These are phyloP conservation scores for Vitis cinerea DNA, from an alignment of 164 flowering plant genomes.

Conservation along the genomic window DNA sequence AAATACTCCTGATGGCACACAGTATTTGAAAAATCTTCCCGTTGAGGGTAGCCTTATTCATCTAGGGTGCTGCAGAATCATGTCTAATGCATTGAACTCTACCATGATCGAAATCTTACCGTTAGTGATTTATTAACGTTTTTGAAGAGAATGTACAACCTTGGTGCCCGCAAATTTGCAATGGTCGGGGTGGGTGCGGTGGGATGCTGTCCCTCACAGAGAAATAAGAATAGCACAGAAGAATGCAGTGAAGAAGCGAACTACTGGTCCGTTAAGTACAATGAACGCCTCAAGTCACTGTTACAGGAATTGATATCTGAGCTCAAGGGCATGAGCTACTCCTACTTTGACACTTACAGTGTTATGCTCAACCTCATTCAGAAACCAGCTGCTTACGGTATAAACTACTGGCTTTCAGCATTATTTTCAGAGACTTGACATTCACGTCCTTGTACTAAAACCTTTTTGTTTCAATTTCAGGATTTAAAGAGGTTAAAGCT, in stretches of 20 bases:
- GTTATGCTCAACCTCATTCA: conserved; percentile 41
- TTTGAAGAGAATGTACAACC: conserved; percentile 46
- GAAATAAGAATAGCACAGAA: conserved; percentile 36
- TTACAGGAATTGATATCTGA: conserved; percentile 43
- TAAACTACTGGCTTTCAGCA: background rate
- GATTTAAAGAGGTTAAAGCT: conserved; percentile 63
- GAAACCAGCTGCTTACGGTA: conserved; percentile 59
- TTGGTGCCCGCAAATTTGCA: conserved; percentile 62
- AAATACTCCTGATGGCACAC: too few relatives aligned
- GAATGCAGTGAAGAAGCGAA: conserved; percentile 60
- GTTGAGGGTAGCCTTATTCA: too few relatives aligned
- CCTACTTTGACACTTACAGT: conserved; percentile 52
- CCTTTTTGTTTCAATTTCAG: conserved; percentile 25
- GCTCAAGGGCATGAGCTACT: conserved; percentile 44
- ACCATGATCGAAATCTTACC: background rate
- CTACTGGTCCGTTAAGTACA: conserved; percentile 40
- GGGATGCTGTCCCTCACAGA: conserved; percentile 69
- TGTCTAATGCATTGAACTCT: background rate
- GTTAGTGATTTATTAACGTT: background rate
- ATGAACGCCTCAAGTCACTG: conserved; percentile 34
- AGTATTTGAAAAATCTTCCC: too few relatives aligned
- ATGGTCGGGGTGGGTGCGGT: conserved; percentile 43
- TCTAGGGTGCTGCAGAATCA: too few relatives aligned
- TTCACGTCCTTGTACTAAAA: background rate
- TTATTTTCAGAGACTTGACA: background rate